Percentiles rank a stretch among this genome's conserved stretches.
phyloP scores from a whole-genome alignment of 495 filamentous ascomycete genomes.

The Pseudomonodictys pantanalensis region DNA sequence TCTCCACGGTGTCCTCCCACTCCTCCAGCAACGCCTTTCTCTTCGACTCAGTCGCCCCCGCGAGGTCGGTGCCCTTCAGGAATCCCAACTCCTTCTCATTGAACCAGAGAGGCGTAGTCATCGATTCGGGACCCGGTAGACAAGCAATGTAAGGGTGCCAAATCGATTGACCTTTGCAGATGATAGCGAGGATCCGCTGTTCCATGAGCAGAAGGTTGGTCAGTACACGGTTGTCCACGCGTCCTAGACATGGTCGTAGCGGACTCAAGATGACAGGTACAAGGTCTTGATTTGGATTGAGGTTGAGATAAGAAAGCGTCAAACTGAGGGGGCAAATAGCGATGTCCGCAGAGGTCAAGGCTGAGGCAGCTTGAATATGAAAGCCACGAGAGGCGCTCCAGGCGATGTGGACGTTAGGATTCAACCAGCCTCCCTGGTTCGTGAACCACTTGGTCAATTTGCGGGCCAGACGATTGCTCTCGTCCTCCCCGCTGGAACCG shows the following conservation, averaged over 20 bases:
- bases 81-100: slow-evolving; percentile 55
- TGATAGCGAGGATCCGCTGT: slow-evolving; percentile 48
- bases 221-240: slow-evolving; percentile 15
- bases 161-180: slow-evolving; percentile 48
- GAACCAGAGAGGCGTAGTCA: slow-evolving; percentile 61
- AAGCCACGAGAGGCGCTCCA: slow-evolving; percentile 37
- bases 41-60: slow-evolving; percentile 46
- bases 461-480: too few relatives aligned
- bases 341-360: slow-evolving; percentile 23
- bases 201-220: slow-evolving; percentile 57
- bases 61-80: slow-evolving; percentile 61
- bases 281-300: slow-evolving; percentile 21
- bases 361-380: slow-evolving; percentile 47
- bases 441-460: slow-evolving; percentile 18
- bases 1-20: slow-evolving; percentile 45
- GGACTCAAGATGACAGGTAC: slow-evolving; percentile 34
- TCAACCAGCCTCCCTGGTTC: slow-evolving; percentile 11
- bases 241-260: slow-evolving; percentile 5
- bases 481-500: too few relatives aligned
- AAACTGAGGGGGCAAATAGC: slow-evolving; percentile 46
- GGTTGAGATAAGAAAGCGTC: slow-evolving; percentile 55
- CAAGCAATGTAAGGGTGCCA: slow-evolving; percentile 63
- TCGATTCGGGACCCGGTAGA: slow-evolving; percentile 52
- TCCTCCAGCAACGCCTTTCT: slow-evolving; percentile 49
- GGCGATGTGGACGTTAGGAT: slow-evolving; percentile 11